Base-by-base conservation (phyloP, 345 rosid genomes). In the Atalantia buxifolia region DNA sequence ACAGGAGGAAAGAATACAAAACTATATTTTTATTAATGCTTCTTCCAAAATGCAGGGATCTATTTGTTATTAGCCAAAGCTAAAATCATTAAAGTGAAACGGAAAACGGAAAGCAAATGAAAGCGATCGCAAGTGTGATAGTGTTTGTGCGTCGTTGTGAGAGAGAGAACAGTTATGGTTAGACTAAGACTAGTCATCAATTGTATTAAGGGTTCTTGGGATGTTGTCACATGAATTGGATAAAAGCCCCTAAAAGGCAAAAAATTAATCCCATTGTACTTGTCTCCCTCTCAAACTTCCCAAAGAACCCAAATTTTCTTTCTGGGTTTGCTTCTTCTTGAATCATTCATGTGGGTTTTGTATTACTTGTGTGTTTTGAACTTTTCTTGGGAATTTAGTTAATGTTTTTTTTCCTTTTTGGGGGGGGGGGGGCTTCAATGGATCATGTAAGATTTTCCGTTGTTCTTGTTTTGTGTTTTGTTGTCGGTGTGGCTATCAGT, bases 401-500 rank as follows among this genome's bases (percentile, higher is more conserved):
- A 63, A 40, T 7, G 42, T 63, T 36, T 30, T n/a, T 0, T 7
- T 59, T 7, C 21, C 21, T 7, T 64, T 8, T 4, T 4, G 0
- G 36, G 36, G n/a, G n/a, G n/a, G n/a, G n/a, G n/a, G n/a, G 14
- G 68, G n/a, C 21, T 22, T 4, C 27, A 1, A 66, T 66, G 70
- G 64, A 53, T 33, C 28, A 24, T 16, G 71, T 66, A 35, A 56
- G 27, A 69, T 56, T 79, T 19, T 61, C 70, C 72, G 22, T 60
- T 62, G 28, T 74, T 9, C 6, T 81, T 31, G 62, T 83, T 67
- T 75, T 80, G 65, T 81, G 74, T 48, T 71, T 74, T 72, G 12
- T 81, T 72, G 36, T 81, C 64, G 62, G 62, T n/a, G 71, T 80
- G 66, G 81, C 57, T 69, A 50, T 65, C 56, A 60, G 82, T 30